Conservation (phyloP, 257 asterid genomes). For the Thymus quinquecostatus region DNA sequence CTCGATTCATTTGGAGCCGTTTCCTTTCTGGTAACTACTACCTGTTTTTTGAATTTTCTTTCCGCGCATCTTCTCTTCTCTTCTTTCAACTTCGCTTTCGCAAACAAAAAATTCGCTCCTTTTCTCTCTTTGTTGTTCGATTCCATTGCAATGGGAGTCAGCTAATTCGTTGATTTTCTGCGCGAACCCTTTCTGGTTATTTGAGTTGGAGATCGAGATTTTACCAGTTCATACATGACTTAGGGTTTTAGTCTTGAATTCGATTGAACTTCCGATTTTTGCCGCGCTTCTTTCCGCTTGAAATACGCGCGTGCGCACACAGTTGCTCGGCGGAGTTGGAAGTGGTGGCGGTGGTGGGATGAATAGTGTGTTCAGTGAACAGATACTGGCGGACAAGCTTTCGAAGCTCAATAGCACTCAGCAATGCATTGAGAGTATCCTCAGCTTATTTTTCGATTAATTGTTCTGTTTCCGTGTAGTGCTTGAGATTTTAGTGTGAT, state of each 20-base stretch:
- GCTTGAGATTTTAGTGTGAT: conserved; percentile 18
- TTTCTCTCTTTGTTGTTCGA: background rate
- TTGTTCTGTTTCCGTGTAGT: background rate
- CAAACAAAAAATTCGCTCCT: background rate
- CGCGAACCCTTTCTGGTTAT: conserved; percentile 39
- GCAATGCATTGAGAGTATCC: conserved; percentile 96
- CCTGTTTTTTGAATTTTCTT: conserved; percentile 5
- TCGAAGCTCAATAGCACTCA: conserved; percentile 87
- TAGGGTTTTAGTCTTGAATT: conserved; percentile 39
- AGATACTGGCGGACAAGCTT: conserved; percentile 88
- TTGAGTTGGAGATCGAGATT: conserved; percentile 27
- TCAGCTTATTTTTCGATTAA: conserved; percentile 15
- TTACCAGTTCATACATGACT: conserved; percentile 11
- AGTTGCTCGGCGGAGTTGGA: conserved; percentile 16
- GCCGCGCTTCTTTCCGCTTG: conserved; percentile 11
- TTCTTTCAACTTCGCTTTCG: conserved; percentile 9
- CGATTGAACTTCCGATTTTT: conserved; percentile 23
- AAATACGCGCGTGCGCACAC: conserved; percentile 3
- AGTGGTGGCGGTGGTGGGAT: conserved; percentile 52
- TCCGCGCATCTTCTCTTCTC: conserved; percentile 20
- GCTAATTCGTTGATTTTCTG: conserved; percentile 38
- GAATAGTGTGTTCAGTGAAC: conserved; percentile 75
- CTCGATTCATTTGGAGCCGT: conserved; percentile 10
- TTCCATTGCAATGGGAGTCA: conserved; percentile 28
- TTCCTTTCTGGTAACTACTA: background rate